These are phyloP conservation scores for Dioscorea dumetorum DNA, from an alignment of 106 monocot species.

Conservation along the genomic window DNA sequence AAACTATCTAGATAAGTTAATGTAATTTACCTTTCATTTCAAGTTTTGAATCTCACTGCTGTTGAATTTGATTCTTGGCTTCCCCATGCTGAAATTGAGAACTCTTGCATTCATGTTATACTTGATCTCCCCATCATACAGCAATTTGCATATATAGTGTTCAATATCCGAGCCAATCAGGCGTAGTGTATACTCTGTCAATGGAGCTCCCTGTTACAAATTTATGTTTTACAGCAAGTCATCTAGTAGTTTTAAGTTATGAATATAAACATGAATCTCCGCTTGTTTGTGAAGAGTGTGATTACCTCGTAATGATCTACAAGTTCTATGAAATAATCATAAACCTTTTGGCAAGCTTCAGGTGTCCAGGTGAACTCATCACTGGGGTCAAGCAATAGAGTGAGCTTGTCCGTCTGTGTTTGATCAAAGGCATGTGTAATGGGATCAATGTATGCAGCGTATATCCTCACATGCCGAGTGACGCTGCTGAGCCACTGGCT, in stretches of 20 bases:
- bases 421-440: constrained; percentile 75
- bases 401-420: constrained; percentile 95
- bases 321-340: constrained; percentile 68
- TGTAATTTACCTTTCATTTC: constrained; percentile 12
- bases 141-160: constrained; percentile 87
- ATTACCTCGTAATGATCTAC: constrained; percentile 88
- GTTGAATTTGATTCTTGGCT: constrained; percentile 78
- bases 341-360: constrained; percentile 75
- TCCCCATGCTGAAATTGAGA: constrained; percentile 97
- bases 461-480: constrained; percentile 82
- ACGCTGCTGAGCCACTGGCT: constrained; percentile 87
- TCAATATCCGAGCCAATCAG: constrained; percentile 89
- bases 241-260: too few species aligned
- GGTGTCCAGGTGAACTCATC: constrained; percentile 84
- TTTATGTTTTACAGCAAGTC: too few species aligned
- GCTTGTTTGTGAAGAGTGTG: neutral
- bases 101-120: constrained; percentile 85
- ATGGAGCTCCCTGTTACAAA: constrained; percentile 51
- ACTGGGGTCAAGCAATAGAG: constrained; percentile 68
- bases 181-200: constrained; percentile 79
- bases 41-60: constrained; percentile 45
- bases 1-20: too few species aligned
- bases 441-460: constrained; percentile 92
- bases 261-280: too few species aligned
- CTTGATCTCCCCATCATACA: constrained; percentile 90